Evolutionary conservation across 2,329 filamentous ascomycete genomes (phyloP), one percentile per base, ranked within the genome.

Genomic region (Colletotrichum camelliae): DNA sequence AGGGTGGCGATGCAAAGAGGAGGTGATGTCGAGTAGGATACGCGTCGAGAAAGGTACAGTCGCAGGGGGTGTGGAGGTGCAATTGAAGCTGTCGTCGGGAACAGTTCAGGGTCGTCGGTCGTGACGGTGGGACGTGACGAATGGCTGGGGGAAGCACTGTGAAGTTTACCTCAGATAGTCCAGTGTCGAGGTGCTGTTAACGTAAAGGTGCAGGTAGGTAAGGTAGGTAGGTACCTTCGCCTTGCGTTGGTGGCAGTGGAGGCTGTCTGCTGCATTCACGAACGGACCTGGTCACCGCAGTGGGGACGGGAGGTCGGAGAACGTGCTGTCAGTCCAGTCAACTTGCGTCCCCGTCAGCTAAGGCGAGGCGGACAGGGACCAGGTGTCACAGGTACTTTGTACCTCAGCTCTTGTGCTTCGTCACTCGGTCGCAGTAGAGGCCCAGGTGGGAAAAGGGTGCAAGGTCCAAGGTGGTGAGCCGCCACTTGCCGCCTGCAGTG

Each of bases 21-120:
- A 29, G 13, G 33, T 18, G 55, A 31, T 18, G 24, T 18, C 35
- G 21, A 21, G 39, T 7, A 35, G 27, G n/a, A n/a, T 13, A 52
- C 10, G 39, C 24, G 27, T 24, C 69, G 35, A 29, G 33, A 39
- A 24, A 33, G 27, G 52, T 4, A 16, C 24, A n/a, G 27, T 65
- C n/a, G 58, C 9, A 48, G 48, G 31, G 61, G 33, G 52, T 33
- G 9, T 8, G 37, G 21, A 24, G 27, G 29, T 35, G 62, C 73
- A 67, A 67, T 72, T 75, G 73, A 75, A 61, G 62, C 69, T 57
- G 69, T 33, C 21, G 43, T 43, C n/a, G 62, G 61, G 16, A 13
- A 16, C 31, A 43, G 48, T 43, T 64, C 55, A 62, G 39, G 37
- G 52, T 72, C 55, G 60, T 52, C 31, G 52, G 39, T 43, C 24